Base-by-base conservation (phyloP, 208 protist species). In the Crithidia thermophila region DNA sequence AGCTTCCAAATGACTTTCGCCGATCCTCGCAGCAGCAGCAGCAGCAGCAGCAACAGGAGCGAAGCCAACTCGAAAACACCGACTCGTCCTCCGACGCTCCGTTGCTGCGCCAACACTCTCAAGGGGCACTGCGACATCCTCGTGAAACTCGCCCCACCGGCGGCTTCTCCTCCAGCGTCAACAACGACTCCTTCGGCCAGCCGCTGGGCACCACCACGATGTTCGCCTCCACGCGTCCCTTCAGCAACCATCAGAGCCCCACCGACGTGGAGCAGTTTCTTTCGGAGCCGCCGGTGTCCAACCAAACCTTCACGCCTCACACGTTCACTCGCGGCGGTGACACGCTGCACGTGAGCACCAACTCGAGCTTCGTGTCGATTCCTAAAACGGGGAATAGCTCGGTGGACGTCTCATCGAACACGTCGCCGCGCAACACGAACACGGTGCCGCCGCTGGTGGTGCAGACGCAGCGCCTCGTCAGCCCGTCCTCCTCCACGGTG, bases 161-260 rank as follows among this genome's bases (percentile, higher is more conserved):
- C 20, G 65, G 25, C 13, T 42, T 52, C 4, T 45, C 51, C 20
- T 42, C 21, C 23, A 46, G 50, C 27, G 21, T 66, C 13, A 75
- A 58, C 39, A 86, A 82, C 36, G 77, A 86, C 52, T 86, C 80
- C 61, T 86, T 86, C 49, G 72, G 68, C 14, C 43, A 68, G 20
- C 68, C 60, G 27, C 47, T 78, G 34, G 49, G 67, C 55, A 33
- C 53, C 56, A 56, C 65, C 21, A 55, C 75, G 18, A 52, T 79
- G 31, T 71, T 86, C 16, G 75, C 70, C 49, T 43, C 76, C 33
- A 86, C 80, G 8, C 58, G 66, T 5, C 80, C 80, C 11, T 86
- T 78, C 58, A 63, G 60, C 63, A 71, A 31, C 31, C 50, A 36
- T 18, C 51, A 59, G 28, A 33, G 20, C 34, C 31, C 61, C 45